A percentile compares a stretch with the other conserved stretches of the same genome.
phyloP scores from a whole-genome alignment of 2,329 filamentous ascomycete species.

The Ambrosiella xylebori region DNA sequence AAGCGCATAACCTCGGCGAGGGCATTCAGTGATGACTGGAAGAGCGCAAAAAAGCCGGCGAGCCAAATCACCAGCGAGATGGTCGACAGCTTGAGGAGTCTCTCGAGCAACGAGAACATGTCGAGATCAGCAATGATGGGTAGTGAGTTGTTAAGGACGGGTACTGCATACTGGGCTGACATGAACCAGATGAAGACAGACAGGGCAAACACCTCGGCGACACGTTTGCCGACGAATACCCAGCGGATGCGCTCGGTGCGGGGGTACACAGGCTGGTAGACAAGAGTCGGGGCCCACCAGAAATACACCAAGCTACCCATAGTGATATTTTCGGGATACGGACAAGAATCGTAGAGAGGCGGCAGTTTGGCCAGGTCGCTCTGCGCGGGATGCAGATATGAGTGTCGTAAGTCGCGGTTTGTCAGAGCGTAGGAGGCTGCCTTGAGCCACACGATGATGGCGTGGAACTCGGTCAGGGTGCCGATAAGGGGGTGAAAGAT shows the following conservation, averaged over 20 bases:
- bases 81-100: constrained; percentile 85
- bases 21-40: constrained; percentile 83
- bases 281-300: constrained; percentile 91
- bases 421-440: constrained; percentile 91
- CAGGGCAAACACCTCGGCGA: constrained; percentile 60
- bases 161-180: constrained; percentile 84
- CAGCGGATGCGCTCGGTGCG: constrained; percentile 67
- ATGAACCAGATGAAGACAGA: constrained; percentile 89
- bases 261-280: constrained; percentile 94
- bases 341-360: constrained; percentile 63
- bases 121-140: constrained; percentile 72
- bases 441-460: constrained; percentile 91
- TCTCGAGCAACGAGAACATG: constrained; percentile 65
- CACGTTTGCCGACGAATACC: constrained; percentile 70
- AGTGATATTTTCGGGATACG: constrained; percentile 84
- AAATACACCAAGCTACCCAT: constrained; percentile 81
- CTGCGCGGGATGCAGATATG: constrained; percentile 59
- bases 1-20: constrained; percentile 81
- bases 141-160: constrained; percentile 75
- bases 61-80: constrained; percentile 95
- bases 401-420: constrained; percentile 85
- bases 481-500: constrained; percentile 90
- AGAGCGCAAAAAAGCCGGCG: constrained; percentile 89
- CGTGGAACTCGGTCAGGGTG: constrained; percentile 76
- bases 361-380: constrained; percentile 55